A percentile compares a stretch with the other conserved stretches of the same genome.
phyloP scores from a whole-genome alignment of 2,329 filamentous ascomycete genomes.

The Sclerotinia trifoliorum region DNA sequence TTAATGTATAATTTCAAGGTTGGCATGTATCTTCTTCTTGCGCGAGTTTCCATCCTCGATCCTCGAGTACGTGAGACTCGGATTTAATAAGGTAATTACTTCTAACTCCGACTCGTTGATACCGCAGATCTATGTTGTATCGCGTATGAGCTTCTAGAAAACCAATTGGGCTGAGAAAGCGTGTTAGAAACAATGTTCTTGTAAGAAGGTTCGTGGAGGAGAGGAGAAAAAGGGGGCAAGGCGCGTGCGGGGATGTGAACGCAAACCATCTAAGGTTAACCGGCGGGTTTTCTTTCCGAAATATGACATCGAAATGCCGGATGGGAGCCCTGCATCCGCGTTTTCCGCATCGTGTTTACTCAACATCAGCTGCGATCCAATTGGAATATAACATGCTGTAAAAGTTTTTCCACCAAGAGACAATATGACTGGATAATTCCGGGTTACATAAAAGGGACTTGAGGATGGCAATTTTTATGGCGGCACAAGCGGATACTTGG shows the following conservation, averaged over 20 bases:
- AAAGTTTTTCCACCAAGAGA: background rate
- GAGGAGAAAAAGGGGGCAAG: background rate
- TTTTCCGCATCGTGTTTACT: background rate
- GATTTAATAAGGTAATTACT: background rate
- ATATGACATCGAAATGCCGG: background rate
- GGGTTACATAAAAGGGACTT: background rate
- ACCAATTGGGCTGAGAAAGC: background rate
- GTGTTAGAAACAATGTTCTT: background rate
- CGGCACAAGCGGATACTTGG: background rate
- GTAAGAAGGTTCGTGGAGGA: background rate
- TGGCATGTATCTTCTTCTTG: background rate
- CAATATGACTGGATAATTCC: background rate
- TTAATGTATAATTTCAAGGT: background rate
- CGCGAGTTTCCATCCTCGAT: background rate
- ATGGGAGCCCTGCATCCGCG: background rate
- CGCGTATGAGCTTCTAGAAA: background rate
- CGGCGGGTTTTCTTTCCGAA: background rate
- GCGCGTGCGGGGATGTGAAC: no score
- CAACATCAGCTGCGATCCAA: background rate
- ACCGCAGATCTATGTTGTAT: background rate
- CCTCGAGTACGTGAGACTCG: background rate
- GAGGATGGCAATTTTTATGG: background rate
- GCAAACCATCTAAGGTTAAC: background rate
- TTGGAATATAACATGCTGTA: background rate
- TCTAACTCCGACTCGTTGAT: background rate